Base-by-base conservation (phyloP, 2,329 filamentous ascomycete genomes). In the Penicillium oxalicum region DNA sequence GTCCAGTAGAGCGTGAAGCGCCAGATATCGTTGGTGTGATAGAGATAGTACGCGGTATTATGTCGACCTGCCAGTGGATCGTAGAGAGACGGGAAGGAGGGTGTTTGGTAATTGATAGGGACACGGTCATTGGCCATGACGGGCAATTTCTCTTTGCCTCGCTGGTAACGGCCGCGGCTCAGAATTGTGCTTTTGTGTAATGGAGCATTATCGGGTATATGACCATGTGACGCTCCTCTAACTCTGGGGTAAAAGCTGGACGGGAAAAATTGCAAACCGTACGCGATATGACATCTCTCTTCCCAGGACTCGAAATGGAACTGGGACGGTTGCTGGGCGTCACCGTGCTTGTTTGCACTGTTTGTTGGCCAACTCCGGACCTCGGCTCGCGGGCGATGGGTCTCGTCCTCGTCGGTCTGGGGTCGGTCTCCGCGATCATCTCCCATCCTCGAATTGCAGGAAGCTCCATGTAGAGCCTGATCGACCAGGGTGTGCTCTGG, bases 1-100 rank as follows among this genome's bases (percentile, higher is more conserved):
- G 89, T 95, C 90, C 90, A 96, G 64, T 84, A 79, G 12, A 93
- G 71, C 1, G 89, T 95, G 68, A 93, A 95, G 55, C 86, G 84
- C 84, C 88, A 91, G 47, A 94, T 87, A 63, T 95, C 88, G 51
- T 70, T 66, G 2, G 88, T 77, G 61, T 86, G 78, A 73, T 88
- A 91, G 58, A 95, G 82, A 60, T 84, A 84, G 53, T 73, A 71
- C 32, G 77, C 71, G 34, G 81, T 79, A 51, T 78, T 77, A 39
- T 78, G 72, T 50, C 68, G 67, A 9, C 83, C 74, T 25, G 78
- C 76, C 40, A 83, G 72, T 32, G 86, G 83, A 80, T 88, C 86
- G 72, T 89, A 89, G 51, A 96, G 82, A 34, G 87, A 88, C 1
- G 90, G 90, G 64, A 94, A 96, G 4, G 74, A 67, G 18, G 89